Evolutionary conservation across 2,329 filamentous ascomycete species (phyloP).

Genomic region (Diplodia intermedia): DNA sequence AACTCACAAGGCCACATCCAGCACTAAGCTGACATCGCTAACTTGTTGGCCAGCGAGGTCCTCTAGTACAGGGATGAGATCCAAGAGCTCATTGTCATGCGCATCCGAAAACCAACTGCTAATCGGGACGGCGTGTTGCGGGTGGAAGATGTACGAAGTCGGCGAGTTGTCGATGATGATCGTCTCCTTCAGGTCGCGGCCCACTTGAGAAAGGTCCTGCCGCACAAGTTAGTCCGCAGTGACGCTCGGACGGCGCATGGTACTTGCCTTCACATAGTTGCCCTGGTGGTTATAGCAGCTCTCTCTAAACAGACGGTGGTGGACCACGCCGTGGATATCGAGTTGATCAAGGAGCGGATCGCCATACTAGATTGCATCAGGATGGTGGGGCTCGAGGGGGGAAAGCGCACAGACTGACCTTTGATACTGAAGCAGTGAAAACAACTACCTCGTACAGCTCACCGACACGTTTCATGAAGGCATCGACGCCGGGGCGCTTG

Average conservation of each 20-base stretch:
- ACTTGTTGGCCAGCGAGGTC: constrained; percentile 90
- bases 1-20: constrained; percentile 77
- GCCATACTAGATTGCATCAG: constrained; percentile 70
- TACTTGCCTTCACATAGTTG: constrained; percentile 86
- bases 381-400: constrained; percentile 9
- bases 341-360: constrained; percentile 95
- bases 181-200: constrained; percentile 92
- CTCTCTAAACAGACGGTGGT: constrained; percentile 94
- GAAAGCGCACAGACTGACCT: constrained; percentile 62
- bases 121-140: constrained; percentile 97
- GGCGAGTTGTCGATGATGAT: constrained; percentile 99
- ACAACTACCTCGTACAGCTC: constrained; percentile 98
- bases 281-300: constrained; percentile 99
- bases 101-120: constrained; percentile 99
- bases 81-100: constrained; percentile 97
- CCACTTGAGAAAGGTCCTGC: constrained; percentile 91
- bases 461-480: constrained; percentile 98
- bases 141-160: constrained; percentile 99
- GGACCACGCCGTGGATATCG: constrained; percentile 95
- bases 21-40: constrained; percentile 93
- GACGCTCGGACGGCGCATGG: no score
- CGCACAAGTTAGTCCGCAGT: not conserved
- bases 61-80: constrained; percentile 97
- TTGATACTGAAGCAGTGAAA: constrained; percentile 97
- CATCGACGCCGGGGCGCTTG: constrained; percentile 96